Conservation (phyloP, 2,329 filamentous ascomycete species). For the Herpomyces periplanetae region DNA sequence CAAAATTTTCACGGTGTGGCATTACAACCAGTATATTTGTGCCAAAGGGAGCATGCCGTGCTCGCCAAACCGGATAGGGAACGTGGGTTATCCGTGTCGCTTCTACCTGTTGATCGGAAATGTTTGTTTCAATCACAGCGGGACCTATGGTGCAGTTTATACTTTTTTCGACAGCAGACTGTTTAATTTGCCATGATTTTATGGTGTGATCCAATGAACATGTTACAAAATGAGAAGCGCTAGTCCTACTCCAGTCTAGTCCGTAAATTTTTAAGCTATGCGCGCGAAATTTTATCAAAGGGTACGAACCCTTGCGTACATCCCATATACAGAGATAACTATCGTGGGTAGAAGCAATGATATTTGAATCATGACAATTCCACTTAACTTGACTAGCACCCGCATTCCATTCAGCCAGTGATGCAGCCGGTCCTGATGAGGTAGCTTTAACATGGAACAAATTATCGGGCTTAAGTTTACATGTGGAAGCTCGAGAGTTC, state of each 20-base stretch:
- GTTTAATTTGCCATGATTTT: constrained; percentile 90
- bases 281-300: constrained; percentile 45
- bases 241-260: constrained; percentile 59
- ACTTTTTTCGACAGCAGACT: constrained; percentile 17
- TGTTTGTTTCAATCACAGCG: too few species aligned
- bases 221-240: constrained; percentile 30
- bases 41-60: constrained; percentile 62
- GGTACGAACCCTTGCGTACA: constrained; percentile 32
- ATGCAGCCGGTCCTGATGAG: constrained; percentile 28
- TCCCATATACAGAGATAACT: constrained; percentile 67
- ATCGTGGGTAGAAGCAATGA: constrained; percentile 67
- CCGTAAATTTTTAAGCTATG: constrained; percentile 83
- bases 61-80: constrained; percentile 57
- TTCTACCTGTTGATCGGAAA: too few species aligned
- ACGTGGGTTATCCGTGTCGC: constrained; percentile 43
- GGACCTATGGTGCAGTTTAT: constrained; percentile 22
- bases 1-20: constrained; percentile 54
- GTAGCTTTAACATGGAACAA: too few species aligned
- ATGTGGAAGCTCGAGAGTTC: too few species aligned
- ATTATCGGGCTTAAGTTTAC: too few species aligned
- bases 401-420: constrained; percentile 69
- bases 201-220: constrained; percentile 72
- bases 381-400: constrained; percentile 85
- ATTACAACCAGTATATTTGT: constrained; percentile 52
- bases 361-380: constrained; percentile 49